Conservation (phyloP, 768 basidiomycete species). For the Podaxis mareebaensis region DNA sequence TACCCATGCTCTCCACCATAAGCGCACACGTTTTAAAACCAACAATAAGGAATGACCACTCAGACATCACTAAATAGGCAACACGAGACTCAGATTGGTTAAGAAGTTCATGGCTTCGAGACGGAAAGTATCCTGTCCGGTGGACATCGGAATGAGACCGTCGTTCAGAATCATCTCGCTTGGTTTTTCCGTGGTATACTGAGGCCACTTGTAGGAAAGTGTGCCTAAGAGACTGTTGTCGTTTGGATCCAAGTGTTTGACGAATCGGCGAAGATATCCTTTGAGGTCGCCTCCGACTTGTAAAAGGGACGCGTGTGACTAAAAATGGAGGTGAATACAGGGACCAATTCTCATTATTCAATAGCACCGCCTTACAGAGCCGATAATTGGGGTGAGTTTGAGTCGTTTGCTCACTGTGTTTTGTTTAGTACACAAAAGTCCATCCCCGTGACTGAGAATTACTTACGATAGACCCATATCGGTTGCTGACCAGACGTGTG, state of each 20-base stretch:
- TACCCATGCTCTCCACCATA: too few relatives aligned
- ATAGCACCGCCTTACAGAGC: constrained; percentile 36
- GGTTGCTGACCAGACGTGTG: constrained; percentile 34
- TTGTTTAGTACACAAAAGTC: constrained; percentile 27
- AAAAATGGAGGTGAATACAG: constrained; percentile 24
- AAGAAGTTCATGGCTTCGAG: constrained; percentile 35
- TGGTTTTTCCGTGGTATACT: constrained; percentile 33
- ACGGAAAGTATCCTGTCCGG: constrained; percentile 43
- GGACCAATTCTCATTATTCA: neutral
- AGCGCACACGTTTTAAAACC: too few relatives aligned
- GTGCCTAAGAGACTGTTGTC: constrained; percentile 2
- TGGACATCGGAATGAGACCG: constrained; percentile 27
- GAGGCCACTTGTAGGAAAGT: constrained; percentile 19
- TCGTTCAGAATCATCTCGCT: constrained; percentile 41
- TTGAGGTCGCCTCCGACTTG: constrained; percentile 36
- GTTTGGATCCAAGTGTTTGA: constrained; percentile 29
- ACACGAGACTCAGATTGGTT: constrained; percentile 29
- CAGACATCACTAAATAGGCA: too few relatives aligned
- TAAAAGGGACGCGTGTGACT: too few relatives aligned
- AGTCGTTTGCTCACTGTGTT: constrained; percentile 38
- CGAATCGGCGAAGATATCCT: constrained; percentile 46
- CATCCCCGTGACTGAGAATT: neutral
- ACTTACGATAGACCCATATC: constrained; percentile 42
- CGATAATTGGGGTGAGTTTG: constrained; percentile 41
- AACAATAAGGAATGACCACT: too few relatives aligned